These are phyloP conservation scores for Cordyceps militaris DNA, from an alignment of 2,329 filamentous ascomycete species.

Conservation along the genomic window DNA sequence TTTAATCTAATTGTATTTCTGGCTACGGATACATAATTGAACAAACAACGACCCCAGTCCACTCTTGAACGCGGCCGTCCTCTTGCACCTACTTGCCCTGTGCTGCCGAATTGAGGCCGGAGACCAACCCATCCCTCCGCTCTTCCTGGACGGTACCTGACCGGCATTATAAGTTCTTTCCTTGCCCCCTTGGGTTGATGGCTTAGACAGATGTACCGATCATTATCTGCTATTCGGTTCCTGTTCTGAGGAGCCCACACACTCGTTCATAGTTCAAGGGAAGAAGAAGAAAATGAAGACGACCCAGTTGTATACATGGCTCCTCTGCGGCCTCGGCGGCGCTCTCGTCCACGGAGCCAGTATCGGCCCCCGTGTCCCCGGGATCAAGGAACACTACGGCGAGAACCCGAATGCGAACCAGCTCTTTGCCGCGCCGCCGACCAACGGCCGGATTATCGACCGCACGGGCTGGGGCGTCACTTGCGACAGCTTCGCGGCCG, in stretches of 20 bases:
- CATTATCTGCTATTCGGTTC: no score
- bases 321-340: not conserved
- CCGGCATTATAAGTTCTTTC: no score
- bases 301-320: not conserved
- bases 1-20: not conserved
- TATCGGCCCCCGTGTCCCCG: not conserved
- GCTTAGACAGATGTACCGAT: no score
- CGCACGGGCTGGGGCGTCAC: constrained; percentile 21
- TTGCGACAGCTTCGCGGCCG: constrained; percentile 23
- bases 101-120: not conserved
- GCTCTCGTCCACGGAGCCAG: not conserved
- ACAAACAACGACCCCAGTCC: not conserved
- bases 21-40: no score
- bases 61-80: not conserved
- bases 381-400: constrained; percentile 3
- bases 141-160: not conserved
- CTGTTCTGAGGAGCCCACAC: no score
- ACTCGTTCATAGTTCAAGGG: not conserved
- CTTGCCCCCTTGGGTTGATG: no score
- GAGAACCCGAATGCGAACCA: constrained; percentile 7
- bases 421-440: constrained; percentile 8
- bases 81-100: not conserved
- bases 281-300: constrained; percentile 8
- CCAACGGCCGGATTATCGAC: not conserved
- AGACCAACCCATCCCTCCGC: not conserved